Evolutionary conservation across 169 alveolate species (phyloP).

Genomic region (Plasmodium malariae): DNA sequence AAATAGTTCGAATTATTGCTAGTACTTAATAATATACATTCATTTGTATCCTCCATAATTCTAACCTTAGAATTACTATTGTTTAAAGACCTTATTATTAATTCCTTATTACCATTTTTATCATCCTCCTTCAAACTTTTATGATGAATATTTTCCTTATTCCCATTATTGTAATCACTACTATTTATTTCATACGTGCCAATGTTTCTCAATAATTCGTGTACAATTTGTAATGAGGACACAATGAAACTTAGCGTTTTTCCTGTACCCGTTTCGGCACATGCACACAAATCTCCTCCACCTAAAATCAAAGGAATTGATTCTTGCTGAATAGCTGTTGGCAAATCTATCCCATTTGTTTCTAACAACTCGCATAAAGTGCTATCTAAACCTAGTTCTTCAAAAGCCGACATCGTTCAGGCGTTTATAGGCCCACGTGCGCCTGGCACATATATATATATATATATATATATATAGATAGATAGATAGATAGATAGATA

Average conservation of each 20-base stretch:
- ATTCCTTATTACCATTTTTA: not conserved
- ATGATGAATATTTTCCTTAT: not conserved
- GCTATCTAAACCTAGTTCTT: constrained; percentile 54
- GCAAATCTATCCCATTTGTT: constrained; percentile 77
- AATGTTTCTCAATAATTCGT: constrained; percentile 59
- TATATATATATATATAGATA: no score
- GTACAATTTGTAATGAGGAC: constrained; percentile 71
- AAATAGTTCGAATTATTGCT: constrained; percentile 1
- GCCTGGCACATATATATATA: not conserved
- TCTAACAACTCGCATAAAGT: constrained; percentile 60
- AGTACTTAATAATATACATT: constrained; percentile 12
- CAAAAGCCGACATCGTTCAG: constrained; percentile 68
- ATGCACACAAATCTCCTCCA: constrained; percentile 75
- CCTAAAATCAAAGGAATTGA: constrained; percentile 87
- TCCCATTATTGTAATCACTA: not conserved
- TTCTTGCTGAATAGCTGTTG: constrained; percentile 89
- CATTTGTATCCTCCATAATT: constrained; percentile 17
- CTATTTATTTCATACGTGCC: constrained; percentile 29
- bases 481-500: not conserved
- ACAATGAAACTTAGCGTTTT: constrained; percentile 66
- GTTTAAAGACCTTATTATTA: constrained; percentile 1
- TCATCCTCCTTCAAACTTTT: not conserved
- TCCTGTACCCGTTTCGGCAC: constrained; percentile 78
- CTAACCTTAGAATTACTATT: constrained; percentile 20
- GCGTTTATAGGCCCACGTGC: not conserved